Conservation (phyloP, 768 basidiomycete genomes). For the Phylloporus sp. region DNA sequence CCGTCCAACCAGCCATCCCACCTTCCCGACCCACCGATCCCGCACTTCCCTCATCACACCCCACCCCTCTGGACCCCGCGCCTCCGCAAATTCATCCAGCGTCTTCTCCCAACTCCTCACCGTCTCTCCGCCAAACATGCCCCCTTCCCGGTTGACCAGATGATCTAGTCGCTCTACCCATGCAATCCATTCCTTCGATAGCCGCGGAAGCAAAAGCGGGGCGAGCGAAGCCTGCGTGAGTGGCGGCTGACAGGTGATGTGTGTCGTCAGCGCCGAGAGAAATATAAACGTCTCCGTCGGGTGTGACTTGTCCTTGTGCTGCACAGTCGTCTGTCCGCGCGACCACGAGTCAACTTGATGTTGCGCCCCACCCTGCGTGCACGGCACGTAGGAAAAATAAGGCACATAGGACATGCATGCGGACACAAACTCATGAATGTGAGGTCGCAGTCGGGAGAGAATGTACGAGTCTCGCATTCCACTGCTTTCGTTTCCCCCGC, state of each 20-base stretch:
- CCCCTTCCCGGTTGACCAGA: slow-evolving; percentile 63
- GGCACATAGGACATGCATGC: slow-evolving; percentile 78
- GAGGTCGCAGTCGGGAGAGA: slow-evolving; percentile 65
- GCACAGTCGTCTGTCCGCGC: slow-evolving; percentile 39
- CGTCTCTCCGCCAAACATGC: slow-evolving; percentile 75
- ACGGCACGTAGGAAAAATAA: slow-evolving; percentile 65
- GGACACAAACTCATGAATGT: slow-evolving; percentile 72
- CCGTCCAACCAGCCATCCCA: slow-evolving; percentile 72
- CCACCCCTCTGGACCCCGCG: slow-evolving; percentile 41
- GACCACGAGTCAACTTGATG: slow-evolving; percentile 24
- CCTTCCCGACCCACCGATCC: slow-evolving; percentile 67
- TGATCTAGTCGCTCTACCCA: slow-evolving; percentile 71
- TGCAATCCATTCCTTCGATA: slow-evolving; percentile 70
- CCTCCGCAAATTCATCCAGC: slow-evolving; percentile 61
- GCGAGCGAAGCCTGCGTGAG: slow-evolving; percentile 56
- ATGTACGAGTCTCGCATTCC: slow-evolving; percentile 83
- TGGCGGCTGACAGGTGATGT: slow-evolving; percentile 62
- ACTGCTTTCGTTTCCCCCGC: slow-evolving; percentile 30
- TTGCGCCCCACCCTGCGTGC: slow-evolving; percentile 18
- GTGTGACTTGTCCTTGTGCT: slow-evolving; percentile 62
- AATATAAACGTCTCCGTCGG: slow-evolving; percentile 72
- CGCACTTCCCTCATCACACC: slow-evolving; percentile 41
- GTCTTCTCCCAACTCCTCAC: slow-evolving; percentile 64
- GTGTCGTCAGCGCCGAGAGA: slow-evolving; percentile 62
- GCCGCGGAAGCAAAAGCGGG: slow-evolving; percentile 55